Percentiles rank a stretch among this genome's conserved stretches.
Conservation (phyloP, 371 early-diverging fungal species). For the Apophysomyces elegans region DNA sequence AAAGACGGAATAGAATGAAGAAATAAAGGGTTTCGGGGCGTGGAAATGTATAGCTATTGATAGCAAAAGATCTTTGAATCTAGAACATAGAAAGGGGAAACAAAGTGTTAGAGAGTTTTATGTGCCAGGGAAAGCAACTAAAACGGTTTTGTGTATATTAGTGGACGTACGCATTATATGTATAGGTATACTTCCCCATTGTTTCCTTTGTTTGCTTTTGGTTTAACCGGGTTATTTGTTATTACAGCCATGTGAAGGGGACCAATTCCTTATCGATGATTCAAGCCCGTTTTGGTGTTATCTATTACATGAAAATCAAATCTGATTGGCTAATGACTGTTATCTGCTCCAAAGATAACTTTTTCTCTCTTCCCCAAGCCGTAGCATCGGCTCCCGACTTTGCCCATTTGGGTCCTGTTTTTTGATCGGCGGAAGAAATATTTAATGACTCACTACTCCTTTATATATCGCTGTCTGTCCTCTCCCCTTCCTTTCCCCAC, state of each 20-base stretch:
- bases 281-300: conserved; percentile 1
- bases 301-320: neutral
- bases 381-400: conserved; percentile 9
- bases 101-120: too few relatives aligned
- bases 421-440: conserved; percentile 4
- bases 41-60: too few relatives aligned
- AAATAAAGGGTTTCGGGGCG: too few relatives aligned
- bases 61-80: too few relatives aligned
- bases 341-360: conserved; percentile 1
- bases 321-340: neutral
- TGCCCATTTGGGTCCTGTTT: neutral
- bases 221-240: neutral
- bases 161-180: too few relatives aligned
- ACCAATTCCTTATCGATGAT: conserved; percentile 6
- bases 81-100: too few relatives aligned
- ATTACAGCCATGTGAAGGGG: neutral
- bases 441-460: conserved; percentile 10
- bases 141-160: too few relatives aligned
- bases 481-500: neutral
- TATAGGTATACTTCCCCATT: too few relatives aligned
- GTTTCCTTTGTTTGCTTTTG: too few relatives aligned
- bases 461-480: neutral
- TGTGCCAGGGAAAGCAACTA: too few relatives aligned
- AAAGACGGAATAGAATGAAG: too few relatives aligned
- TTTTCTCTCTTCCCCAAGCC: neutral